Conservation (phyloP, 768 basidiomycete species). For the Boletus rubescentipes region DNA sequence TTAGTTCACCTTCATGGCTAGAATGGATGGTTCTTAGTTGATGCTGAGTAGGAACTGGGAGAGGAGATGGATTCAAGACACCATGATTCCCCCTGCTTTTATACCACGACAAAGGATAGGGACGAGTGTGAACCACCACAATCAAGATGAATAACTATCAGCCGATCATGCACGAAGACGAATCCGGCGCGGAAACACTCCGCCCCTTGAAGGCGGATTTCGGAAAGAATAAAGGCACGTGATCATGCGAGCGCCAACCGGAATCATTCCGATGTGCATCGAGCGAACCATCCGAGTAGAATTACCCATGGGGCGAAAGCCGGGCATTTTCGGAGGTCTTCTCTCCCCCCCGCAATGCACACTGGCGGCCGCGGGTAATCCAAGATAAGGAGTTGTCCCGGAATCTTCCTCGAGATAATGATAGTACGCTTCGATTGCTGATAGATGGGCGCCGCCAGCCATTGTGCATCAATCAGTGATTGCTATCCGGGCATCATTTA, state of each 20-base stretch:
- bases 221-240: slow-evolving; percentile 6
- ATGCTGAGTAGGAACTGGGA: slow-evolving; percentile 4
- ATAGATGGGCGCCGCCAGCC: slow-evolving; percentile 1
- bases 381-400: not conserved
- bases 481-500: not conserved
- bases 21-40: not conserved
- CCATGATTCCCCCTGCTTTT: slow-evolving; percentile 10
- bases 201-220: not conserved
- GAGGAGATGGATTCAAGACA: slow-evolving; percentile 1
- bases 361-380: not conserved
- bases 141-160: not conserved
- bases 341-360: not conserved
- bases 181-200: too few species aligned
- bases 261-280: slow-evolving; percentile 3
- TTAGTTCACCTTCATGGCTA: slow-evolving; percentile 44
- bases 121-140: not conserved
- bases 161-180: not conserved
- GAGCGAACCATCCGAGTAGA: not conserved
- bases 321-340: slow-evolving; percentile 11
- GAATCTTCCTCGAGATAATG: slow-evolving; percentile 1
- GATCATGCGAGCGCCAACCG: slow-evolving; percentile 5
- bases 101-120: slow-evolving; percentile 8
- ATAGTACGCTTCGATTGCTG: slow-evolving; percentile 1
- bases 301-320: not conserved
- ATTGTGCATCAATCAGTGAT: not conserved